Evolutionary conservation across 306 rosid species (phyloP).

Genomic region (Lupinus albus): DNA sequence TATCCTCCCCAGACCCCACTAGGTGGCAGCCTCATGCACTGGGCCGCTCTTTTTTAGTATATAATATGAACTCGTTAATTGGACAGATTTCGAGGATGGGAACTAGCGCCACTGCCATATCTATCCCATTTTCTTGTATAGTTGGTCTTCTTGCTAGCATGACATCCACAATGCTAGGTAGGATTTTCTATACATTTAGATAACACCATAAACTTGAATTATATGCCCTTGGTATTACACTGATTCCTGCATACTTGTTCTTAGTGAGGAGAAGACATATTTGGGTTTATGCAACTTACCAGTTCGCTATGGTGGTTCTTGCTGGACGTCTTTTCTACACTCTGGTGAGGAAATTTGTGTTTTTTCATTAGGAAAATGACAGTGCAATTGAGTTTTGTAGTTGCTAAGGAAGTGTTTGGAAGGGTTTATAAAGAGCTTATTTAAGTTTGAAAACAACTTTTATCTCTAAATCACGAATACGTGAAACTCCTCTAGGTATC

Average conservation of each 20-base stretch:
- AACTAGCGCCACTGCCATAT: conserved; percentile 57
- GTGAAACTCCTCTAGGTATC: too few relatives aligned
- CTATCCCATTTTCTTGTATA: conserved; percentile 76
- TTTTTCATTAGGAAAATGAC: too few relatives aligned
- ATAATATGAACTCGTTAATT: too few relatives aligned
- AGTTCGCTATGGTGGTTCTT: conserved; percentile 54
- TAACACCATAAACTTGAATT: conserved; percentile 13
- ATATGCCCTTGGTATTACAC: background rate
- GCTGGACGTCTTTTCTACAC: conserved; percentile 58
- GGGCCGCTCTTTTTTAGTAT: too few relatives aligned
- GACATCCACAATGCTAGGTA: conserved; percentile 70
- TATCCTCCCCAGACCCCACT: too few relatives aligned
- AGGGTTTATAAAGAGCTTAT: too few relatives aligned
- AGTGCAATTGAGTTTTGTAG: too few relatives aligned
- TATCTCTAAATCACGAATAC: too few relatives aligned
- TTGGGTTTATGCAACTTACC: conserved; percentile 63
- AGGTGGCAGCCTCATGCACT: too few relatives aligned
- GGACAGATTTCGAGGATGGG: conserved; percentile 61
- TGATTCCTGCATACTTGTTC: conserved; percentile 28
- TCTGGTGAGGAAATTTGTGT: conserved; percentile 49
- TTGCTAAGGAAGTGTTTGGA: too few relatives aligned
- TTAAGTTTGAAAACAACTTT: too few relatives aligned
- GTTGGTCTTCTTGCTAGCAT: conserved; percentile 71
- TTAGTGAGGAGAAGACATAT: conserved; percentile 60
- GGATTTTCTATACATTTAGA: conserved; percentile 9